Percentiles rank a stretch among this genome's conserved stretches.
Evolutionary conservation across 2,329 filamentous ascomycete species (phyloP).

Genomic region (Diaporthe sp.): DNA sequence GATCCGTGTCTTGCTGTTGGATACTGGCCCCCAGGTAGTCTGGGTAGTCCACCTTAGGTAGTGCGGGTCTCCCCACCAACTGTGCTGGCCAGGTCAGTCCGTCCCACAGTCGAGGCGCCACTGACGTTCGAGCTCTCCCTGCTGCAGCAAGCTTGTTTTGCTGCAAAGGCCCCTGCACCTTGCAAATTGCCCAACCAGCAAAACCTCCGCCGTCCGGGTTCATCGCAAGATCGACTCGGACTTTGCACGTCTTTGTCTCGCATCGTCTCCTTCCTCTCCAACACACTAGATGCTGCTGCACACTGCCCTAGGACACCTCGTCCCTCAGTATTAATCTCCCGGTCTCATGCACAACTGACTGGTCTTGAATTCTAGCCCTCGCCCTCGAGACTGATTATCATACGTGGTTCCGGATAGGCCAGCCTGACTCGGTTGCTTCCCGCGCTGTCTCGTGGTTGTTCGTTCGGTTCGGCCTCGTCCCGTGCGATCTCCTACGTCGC

Average conservation of each 20-base stretch:
- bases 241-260: constrained; percentile 17
- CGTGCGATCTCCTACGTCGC: constrained; percentile 22
- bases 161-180: constrained; percentile 14
- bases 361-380: neutral
- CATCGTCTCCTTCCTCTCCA: constrained; percentile 1
- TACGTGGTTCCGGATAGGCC: neutral
- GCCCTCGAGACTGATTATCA: neutral
- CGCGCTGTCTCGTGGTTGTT: constrained; percentile 23
- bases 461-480: constrained; percentile 15
- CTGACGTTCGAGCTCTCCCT: constrained; percentile 37
- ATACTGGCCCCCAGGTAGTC: neutral
- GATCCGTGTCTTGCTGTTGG: constrained; percentile 19
- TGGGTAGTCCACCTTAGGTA: too few species aligned
- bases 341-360: constrained; percentile 1
- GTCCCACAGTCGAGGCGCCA: constrained; percentile 34
- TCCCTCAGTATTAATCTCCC: neutral
- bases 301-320: constrained; percentile 5
- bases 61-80: too few species aligned
- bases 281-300: neutral
- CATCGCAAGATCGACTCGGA: constrained; percentile 30
- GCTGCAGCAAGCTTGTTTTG: constrained; percentile 37
- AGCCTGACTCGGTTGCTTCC: neutral
- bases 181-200: constrained; percentile 27
- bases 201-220: constrained; percentile 23
- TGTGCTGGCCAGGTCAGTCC: neutral